Evolutionary conservation across 2,329 filamentous ascomycete genomes (phyloP).

Genomic region (Verticillium zaregamsianum): DNA sequence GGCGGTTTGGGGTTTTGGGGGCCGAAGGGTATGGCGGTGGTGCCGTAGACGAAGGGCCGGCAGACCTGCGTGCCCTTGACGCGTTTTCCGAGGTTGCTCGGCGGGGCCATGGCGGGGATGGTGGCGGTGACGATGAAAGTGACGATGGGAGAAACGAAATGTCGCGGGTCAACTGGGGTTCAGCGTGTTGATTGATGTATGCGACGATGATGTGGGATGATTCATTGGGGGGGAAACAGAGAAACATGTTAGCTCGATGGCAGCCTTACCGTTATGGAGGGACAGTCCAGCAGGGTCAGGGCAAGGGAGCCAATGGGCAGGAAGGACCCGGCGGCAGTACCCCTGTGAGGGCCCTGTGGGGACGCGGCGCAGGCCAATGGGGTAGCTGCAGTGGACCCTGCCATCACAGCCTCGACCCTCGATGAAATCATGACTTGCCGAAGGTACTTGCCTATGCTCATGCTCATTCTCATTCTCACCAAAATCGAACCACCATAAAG

Average conservation of each 20-base stretch:
- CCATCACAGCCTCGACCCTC: background rate
- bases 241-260: background rate
- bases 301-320: conserved; percentile 6
- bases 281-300: background rate
- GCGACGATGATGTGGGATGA: background rate
- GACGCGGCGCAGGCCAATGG: background rate
- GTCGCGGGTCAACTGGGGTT: no score
- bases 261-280: background rate
- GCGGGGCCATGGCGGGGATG: conserved; percentile 48
- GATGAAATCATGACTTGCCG: background rate
- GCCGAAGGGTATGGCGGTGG: conserved; percentile 74
- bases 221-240: background rate
- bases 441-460: background rate
- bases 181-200: conserved; percentile 1
- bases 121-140: conserved; percentile 41
- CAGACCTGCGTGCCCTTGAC: conserved; percentile 62
- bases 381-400: background rate
- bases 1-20: conserved; percentile 75
- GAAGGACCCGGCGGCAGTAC: background rate
- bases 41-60: conserved; percentile 70
- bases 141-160: no score
- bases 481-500: background rate
- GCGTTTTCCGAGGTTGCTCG: conserved; percentile 55
- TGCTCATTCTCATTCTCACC: background rate
- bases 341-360: background rate